Evolutionary conservation across 306 rosid genomes (phyloP), one percentile per base, ranked within the genome.

Genomic region (Citrullus amarus): DNA sequence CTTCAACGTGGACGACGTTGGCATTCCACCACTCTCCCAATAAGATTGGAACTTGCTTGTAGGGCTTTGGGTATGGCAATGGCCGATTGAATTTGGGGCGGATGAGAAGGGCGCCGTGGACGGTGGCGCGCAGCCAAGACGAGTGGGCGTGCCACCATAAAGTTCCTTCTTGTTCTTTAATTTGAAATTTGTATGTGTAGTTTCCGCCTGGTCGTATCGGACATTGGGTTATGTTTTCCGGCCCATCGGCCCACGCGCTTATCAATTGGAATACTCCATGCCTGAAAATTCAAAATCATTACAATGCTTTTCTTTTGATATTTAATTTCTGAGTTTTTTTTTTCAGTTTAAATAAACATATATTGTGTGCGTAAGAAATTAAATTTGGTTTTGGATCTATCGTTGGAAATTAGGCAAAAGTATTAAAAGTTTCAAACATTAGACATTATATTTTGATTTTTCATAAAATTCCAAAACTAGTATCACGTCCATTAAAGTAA

Each of bases 101-200:
- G 79, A 93, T 85, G 67, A 93, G 55, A 58, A 93, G 89, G 4
- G 93, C 90, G 1, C 96, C 92, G 41, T 88, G 51, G 8, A 93
- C 88, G 4, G 88, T 86, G 6, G 96, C 83, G 2, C 96, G 96
- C 22, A 93, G 88, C 86, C 84, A 81, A 3, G 89, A 80, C 0
- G 82, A 66, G 74, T 91, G 94, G 0, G 93, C 90, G 79, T 93
- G 93, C 96, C 96, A 90, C 92, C 96, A 93, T 17, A 91, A 90
- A 10, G 94, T 93, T 0, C 97, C 96, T 50, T 93, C 96, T 77
- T 93, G 96, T 28, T 80, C 86, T 6, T 79, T 86, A 71, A 93
- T 68, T 0, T 83, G 81, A 55, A 91, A 93, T 58, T 17, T 83
- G 69, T 93, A 88, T 0, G 91, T 86, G 51, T 84, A 92, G 10